Percentiles rank a stretch among this genome's conserved stretches.
Conservation (phyloP, 768 basidiomycete species). For the Xerocomellus dryophilus region DNA sequence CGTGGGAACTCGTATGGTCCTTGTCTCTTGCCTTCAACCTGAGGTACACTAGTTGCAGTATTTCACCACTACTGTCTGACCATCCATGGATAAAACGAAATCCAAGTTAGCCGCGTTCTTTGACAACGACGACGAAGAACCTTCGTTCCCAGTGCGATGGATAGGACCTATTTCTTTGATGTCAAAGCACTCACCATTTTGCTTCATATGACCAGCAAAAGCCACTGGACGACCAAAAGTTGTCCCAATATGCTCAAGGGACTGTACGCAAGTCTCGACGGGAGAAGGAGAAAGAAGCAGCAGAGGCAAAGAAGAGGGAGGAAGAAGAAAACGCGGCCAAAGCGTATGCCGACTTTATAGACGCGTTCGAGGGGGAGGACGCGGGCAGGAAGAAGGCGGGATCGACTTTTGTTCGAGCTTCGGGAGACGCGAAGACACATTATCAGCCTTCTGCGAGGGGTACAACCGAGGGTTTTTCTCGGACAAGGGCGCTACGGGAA, state of each 20-base stretch:
- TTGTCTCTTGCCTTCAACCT: conserved; percentile 1
- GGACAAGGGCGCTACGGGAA: conserved; percentile 31
- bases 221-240: conserved; percentile 80
- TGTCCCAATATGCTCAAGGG: conserved; percentile 83
- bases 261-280: conserved; percentile 83
- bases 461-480: conserved; percentile 29
- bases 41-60: background rate
- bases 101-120: conserved; percentile 75
- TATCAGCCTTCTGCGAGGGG: conserved; percentile 45
- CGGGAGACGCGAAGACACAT: conserved; percentile 34
- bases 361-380: conserved; percentile 77
- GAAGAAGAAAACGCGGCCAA: conserved; percentile 78
- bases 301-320: conserved; percentile 82
- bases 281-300: conserved; percentile 91
- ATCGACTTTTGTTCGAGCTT: conserved; percentile 62
- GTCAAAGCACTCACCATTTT: conserved; percentile 58
- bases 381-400: conserved; percentile 46
- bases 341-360: conserved; percentile 81
- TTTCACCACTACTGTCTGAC: background rate
- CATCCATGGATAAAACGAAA: conserved; percentile 35
- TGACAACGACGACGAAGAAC: conserved; percentile 79
- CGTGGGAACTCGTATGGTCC: conserved; percentile 29
- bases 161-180: conserved; percentile 59
- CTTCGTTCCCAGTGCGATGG: conserved; percentile 90
- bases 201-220: conserved; percentile 66